A percentile compares a stretch with the other conserved stretches of the same genome.
Conservation (phyloP, 78 protist species). For the Dictyostelium purpureum region DNA sequence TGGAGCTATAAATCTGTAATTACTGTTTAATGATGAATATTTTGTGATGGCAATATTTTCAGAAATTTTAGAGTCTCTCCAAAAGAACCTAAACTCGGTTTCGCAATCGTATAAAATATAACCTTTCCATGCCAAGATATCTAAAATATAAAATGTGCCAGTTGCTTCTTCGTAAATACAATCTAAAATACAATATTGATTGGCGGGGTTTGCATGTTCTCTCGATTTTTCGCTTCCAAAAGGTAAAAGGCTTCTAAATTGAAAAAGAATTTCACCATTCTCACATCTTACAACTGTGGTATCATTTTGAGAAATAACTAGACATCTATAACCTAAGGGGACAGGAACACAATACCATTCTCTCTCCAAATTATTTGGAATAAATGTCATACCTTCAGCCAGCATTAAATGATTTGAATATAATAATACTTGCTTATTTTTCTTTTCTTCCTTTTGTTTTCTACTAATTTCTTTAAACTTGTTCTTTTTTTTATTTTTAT, state of each 20-base stretch:
- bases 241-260: conserved; percentile 36
- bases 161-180: conserved; percentile 18
- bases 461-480: conserved; percentile 6
- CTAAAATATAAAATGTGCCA: conserved; percentile 41
- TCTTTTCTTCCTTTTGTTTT: background rate
- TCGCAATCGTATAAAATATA: conserved; percentile 67
- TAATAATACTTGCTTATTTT: background rate
- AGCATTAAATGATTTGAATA: conserved; percentile 65
- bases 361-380: conserved; percentile 11
- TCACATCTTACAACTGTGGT: conserved; percentile 15
- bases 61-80: conserved; percentile 57
- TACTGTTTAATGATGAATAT: background rate
- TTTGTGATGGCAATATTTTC: no score
- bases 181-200: conserved; percentile 42
- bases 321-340: conserved; percentile 53
- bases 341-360: conserved; percentile 59
- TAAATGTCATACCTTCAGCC: conserved; percentile 47
- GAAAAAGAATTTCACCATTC: conserved; percentile 14
- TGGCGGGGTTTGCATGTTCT: background rate
- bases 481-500: background rate
- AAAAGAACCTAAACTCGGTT: conserved; percentile 85
- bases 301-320: conserved; percentile 39
- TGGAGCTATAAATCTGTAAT: conserved; percentile 16
- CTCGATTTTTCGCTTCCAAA: conserved; percentile 28
- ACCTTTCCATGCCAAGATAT: conserved; percentile 84